A percentile compares a stretch with the other conserved stretches of the same genome.
Evolutionary conservation across 352 stramenopile species (phyloP).

Genomic region (Globisporangium orthogonon): DNA sequence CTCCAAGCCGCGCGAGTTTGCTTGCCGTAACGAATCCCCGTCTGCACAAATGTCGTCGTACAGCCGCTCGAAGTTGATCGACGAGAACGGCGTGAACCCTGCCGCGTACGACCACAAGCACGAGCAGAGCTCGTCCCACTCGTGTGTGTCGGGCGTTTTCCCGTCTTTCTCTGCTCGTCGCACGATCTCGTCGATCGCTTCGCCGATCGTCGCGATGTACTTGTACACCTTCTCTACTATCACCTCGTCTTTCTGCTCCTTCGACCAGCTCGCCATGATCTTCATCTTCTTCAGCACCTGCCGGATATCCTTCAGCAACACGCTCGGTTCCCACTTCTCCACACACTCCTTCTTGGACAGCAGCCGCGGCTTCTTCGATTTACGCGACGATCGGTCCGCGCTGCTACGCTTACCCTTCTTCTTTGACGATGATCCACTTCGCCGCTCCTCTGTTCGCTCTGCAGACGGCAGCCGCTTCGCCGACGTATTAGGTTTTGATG

Average conservation of each 20-base stretch:
- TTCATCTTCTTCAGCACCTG: constrained; percentile 86
- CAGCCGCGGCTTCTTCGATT: constrained; percentile 17
- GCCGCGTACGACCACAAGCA: constrained; percentile 78
- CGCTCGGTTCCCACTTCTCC: constrained; percentile 80
- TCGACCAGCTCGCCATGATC: constrained; percentile 78
- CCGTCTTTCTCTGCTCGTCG: constrained; percentile 25
- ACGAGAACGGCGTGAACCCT: constrained; percentile 66
- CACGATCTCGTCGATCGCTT: constrained; percentile 75
- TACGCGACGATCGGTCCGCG: constrained; percentile 3
- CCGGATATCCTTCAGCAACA: constrained; percentile 65
- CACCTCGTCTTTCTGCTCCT: constrained; percentile 74
- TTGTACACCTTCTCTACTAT: constrained; percentile 86
- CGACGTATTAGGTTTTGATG: constrained; percentile 3
- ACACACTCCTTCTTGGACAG: constrained; percentile 46
- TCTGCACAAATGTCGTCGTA: constrained; percentile 85
- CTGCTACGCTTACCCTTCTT: constrained; percentile 17
- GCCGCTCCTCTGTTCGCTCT: constrained; percentile 13
- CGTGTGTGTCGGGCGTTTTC: constrained; percentile 12
- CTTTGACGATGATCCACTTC: not conserved
- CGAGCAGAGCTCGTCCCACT: constrained; percentile 74
- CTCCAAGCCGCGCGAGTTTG: not conserved
- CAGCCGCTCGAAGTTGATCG: constrained; percentile 71
- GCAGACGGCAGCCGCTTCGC: constrained; percentile 24
- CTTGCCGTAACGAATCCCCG: constrained; percentile 33
- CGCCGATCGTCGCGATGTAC: constrained; percentile 79